These are phyloP conservation scores for Nicotiana knightiana DNA, from an alignment of 257 asterid species.

Conservation along the genomic window DNA sequence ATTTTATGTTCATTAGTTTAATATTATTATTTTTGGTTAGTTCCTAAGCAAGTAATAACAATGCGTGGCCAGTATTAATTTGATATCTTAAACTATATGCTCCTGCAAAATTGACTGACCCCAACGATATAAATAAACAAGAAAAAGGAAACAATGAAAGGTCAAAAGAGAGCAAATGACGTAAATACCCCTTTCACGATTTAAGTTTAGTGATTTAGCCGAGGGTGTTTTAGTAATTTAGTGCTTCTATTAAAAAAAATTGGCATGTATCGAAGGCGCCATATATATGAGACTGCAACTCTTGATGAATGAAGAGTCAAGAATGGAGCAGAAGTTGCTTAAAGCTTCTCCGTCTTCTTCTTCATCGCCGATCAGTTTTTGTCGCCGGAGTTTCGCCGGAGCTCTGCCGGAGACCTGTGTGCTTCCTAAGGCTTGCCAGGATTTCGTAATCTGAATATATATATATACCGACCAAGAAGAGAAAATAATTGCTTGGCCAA, in stretches of 20 bases:
- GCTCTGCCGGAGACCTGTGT: conserved; percentile 16
- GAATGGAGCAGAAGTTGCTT: conserved; percentile 22
- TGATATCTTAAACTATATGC: conserved; percentile 11
- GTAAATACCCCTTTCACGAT: background rate
- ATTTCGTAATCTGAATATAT: background rate
- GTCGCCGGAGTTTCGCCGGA: conserved; percentile 24
- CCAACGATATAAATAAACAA: background rate
- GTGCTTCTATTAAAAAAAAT: background rate
- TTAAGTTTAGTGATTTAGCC: background rate
- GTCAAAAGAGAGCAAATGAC: background rate
- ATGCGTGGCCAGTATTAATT: conserved; percentile 18
- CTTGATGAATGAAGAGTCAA: background rate
- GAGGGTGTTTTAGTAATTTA: conserved; percentile 5
- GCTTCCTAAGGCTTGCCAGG: conserved; percentile 16
- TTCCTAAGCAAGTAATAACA: background rate
- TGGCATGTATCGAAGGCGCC: conserved; percentile 17
- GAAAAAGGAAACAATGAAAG: background rate
- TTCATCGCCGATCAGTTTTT: conserved; percentile 7
- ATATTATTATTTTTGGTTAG: background rate
- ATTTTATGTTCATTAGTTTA: conserved; percentile 10
- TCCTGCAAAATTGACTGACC: conserved; percentile 5
- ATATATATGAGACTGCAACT: conserved; percentile 1
- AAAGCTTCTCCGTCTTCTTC: conserved; percentile 1
- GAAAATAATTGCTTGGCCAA: background rate
- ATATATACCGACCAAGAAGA: background rate